Evolutionary conservation across 192 early-diverging fungal species (phyloP), one percentile per base, ranked within the genome.

Genomic region (Allomyces macrogynus): DNA sequence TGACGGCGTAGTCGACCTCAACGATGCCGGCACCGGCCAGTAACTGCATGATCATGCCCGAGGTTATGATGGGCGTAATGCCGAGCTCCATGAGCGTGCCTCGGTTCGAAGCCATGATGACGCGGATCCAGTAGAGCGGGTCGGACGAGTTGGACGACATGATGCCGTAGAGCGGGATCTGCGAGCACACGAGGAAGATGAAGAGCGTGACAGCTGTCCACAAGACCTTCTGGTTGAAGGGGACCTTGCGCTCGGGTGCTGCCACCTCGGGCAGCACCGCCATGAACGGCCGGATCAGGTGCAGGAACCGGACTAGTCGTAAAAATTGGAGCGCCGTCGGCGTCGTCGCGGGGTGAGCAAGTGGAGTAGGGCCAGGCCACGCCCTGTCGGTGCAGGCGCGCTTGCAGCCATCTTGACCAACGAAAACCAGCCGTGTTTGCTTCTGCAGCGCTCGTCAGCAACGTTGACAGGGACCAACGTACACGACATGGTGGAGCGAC

Each of bases 11-110:
- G 74, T 99, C 97, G n/a, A 99, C 97, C 68, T 97, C 92, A 68
- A 99, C 95, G 64, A 99, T 82, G 75, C 95, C 91, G 66, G 93
- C 95, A 63, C 97, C 97, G 12, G 95, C 93, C 64, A 99, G 79
- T 65, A 99, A 75, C 80, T 99, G 97, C 97, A 99, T 99, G 68
- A 99, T 98, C 97, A 99, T 99, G 44, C 97, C 95, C 11, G 95
- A 97, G 16, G 97, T 97, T 61, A 99, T 89, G 72, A 99, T 92
- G 26, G 97, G 97, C 24, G 95, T 97, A 70, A 99, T 99, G 77
- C 97, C 97, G 76, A 97, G 83, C 78, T 99, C 97, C 97, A 99
- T 99, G 43, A 99, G 77, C 42, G 97, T 99, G 73, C 97, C 97
- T 76, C 97, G 87, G 85, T 99, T 99, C 43, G 92, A 96, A 57